phyloP scores from a whole-genome alignment of 768 basidiomycete species.

The Epithele typhae region DNA sequence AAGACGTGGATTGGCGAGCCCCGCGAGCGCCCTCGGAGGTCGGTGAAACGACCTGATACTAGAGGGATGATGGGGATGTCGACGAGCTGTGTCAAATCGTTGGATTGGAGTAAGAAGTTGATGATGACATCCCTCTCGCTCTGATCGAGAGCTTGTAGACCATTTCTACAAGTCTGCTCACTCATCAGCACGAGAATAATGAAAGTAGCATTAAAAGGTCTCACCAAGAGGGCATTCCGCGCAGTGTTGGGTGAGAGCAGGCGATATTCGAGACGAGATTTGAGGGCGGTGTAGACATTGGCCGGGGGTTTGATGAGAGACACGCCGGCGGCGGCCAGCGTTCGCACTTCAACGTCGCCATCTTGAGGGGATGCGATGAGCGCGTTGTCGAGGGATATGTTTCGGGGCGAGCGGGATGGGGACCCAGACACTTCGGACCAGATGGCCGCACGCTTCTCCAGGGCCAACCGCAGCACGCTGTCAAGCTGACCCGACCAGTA shows the following conservation, averaged over 20 bases:
- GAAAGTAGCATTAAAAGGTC: too few species aligned
- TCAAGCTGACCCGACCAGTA: slow-evolving; percentile 34
- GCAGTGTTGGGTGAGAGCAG: too few species aligned
- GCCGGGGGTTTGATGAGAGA: too few species aligned
- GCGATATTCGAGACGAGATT: too few species aligned
- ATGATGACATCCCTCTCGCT: slow-evolving; percentile 9
- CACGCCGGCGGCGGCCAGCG: slow-evolving; percentile 20
- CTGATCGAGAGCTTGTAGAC: too few species aligned
- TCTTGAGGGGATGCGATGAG: slow-evolving; percentile 27
- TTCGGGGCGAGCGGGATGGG: too few species aligned
- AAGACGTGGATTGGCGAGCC: slow-evolving; percentile 13
- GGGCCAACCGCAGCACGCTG: slow-evolving; percentile 19
- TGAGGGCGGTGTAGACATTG: too few species aligned
- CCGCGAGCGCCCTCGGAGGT: slow-evolving; percentile 12
- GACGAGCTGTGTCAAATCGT: slow-evolving; percentile 29
- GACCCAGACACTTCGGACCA: slow-evolving; percentile 32
- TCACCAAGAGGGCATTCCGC: too few species aligned
- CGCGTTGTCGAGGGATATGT: slow-evolving; percentile 11
- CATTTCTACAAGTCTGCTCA: too few species aligned
- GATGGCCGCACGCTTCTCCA: slow-evolving; percentile 18
- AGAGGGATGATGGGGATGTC: slow-evolving; percentile 35
- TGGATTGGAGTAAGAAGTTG: slow-evolving; percentile 33
- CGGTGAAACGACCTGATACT: slow-evolving; percentile 18
- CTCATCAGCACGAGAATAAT: too few species aligned
- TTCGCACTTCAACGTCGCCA: slow-evolving; percentile 19